phyloP scores from a whole-genome alignment of 2,329 filamentous ascomycete genomes.

The Phaeomoniella chlamydospora region DNA sequence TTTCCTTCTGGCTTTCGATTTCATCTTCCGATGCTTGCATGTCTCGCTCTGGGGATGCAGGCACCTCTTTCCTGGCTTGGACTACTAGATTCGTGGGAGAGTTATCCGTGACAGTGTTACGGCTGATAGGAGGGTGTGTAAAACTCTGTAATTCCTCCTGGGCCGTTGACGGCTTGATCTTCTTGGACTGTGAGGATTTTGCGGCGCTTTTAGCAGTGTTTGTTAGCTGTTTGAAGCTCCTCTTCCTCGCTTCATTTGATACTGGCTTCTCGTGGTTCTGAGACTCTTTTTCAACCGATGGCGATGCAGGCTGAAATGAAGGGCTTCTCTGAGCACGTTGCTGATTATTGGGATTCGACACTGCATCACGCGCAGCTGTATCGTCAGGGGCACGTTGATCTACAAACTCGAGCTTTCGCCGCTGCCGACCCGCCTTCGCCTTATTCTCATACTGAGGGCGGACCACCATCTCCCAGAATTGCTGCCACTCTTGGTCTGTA shows the following conservation, averaged over 20 bases:
- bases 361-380: neutral
- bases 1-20: too few relatives aligned
- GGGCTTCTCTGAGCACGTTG: conserved; percentile 6
- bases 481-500: conserved; percentile 8
- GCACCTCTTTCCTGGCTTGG: neutral
- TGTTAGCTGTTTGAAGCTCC: conserved; percentile 4
- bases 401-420: too few relatives aligned
- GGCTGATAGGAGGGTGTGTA: too few relatives aligned
- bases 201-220: neutral
- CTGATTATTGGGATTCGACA: neutral
- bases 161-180: neutral
- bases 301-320: conserved; percentile 9
- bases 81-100: neutral
- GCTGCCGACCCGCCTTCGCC: neutral
- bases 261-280: conserved; percentile 3
- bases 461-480: conserved; percentile 7
- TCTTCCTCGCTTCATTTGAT: conserved; percentile 8
- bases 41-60: neutral
- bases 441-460: conserved; percentile 8
- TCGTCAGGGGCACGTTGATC: neutral
- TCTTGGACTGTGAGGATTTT: neutral
- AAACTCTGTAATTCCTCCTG: neutral
- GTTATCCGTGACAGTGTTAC: too few relatives aligned
- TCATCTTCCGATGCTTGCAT: neutral
- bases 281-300: conserved; percentile 3